phyloP scores from a whole-genome alignment of 176 grass and related monocot species.

The Oryza coarctata region DNA sequence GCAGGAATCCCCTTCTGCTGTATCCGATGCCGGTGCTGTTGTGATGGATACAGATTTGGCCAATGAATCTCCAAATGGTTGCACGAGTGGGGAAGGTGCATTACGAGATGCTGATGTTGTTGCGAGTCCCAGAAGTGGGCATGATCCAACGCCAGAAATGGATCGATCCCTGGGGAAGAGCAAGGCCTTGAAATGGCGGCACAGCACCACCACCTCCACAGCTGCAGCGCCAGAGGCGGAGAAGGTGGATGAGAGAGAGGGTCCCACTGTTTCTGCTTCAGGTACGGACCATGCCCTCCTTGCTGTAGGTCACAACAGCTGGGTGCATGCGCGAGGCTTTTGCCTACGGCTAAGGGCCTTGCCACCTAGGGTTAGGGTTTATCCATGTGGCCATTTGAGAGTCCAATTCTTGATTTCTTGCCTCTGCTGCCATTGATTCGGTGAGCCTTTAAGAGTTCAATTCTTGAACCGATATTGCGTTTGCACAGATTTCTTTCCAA shows the following conservation, averaged over 20 bases:
- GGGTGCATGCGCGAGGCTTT: neutral
- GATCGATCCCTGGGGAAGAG: neutral
- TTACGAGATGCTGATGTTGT: conserved; percentile 5
- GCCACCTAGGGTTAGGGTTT: conserved; percentile 1
- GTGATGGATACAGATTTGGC: neutral
- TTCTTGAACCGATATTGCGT: neutral
- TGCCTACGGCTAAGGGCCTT: neutral
- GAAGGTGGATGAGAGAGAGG: neutral
- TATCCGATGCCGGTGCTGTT: neutral
- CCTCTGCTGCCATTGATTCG: conserved; percentile 7
- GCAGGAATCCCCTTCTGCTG: neutral
- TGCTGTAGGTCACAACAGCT: neutral
- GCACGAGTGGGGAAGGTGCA: neutral
- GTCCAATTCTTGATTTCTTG: conserved; percentile 8
- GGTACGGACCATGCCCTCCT: neutral
- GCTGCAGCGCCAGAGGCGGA: neutral
- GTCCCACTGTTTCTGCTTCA: neutral
- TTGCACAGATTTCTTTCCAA: neutral
- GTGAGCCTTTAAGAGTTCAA: neutral
- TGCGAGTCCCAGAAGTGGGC: conserved; percentile 17
- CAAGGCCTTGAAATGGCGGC: neutral
- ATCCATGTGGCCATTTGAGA: neutral
- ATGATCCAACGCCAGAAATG: neutral
- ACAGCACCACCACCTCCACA: neutral
- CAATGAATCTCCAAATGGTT: conserved; percentile 9